Base-by-base conservation (phyloP, 768 basidiomycete genomes). In the Hygrophorus russula region DNA sequence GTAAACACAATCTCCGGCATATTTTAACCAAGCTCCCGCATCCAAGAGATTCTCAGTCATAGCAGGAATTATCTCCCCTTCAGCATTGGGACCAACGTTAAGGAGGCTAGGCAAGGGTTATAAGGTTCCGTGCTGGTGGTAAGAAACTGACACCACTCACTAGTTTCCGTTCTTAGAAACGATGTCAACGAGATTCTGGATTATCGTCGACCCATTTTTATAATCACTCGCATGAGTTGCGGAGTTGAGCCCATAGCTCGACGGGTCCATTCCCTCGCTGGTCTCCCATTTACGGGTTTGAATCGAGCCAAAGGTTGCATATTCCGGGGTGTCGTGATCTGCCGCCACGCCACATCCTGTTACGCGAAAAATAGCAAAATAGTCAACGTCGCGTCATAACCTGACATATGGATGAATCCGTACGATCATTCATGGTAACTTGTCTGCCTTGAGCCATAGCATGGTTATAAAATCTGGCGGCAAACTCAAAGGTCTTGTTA, bases 91-190 rank as follows among this genome's bases (percentile, higher is more conserved):
- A 0, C 76, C 74, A 13, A 78, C 51, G 30, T 78, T 70, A 2
- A 77, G 53, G 15, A 77, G 57, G 48, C 73, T 74, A 41, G 20
- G 14, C 27, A 9, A n/a, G 8, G 12, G 28, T 37, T 36, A 53
- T 17, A 39, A 41, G 31, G 9, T 29, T 13, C 14, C 12, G 18
- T 13, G 35, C 42, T 10, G 3, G 5, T 31, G 37, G 18, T 12
- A 33, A 18, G 5, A 20, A 35, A 18, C 2, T 2, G 5, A 24
- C 3, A 7, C 24, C 24, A 51, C 70, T 51, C 49, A 74, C 74
- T 68, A 79, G 52, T 80, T 78, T 10, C 78, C 77, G 46, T 75
- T 74, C 61, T 79, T 79, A 20, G 74, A 73, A 14, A 70, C 76
- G 46, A 79, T 69, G 47, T 78, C 75, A 20, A 74, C 68, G 41